Evolutionary conservation across 176 grass and related monocot species (phyloP).

Genomic region (Rhynchospora tenuis): DNA sequence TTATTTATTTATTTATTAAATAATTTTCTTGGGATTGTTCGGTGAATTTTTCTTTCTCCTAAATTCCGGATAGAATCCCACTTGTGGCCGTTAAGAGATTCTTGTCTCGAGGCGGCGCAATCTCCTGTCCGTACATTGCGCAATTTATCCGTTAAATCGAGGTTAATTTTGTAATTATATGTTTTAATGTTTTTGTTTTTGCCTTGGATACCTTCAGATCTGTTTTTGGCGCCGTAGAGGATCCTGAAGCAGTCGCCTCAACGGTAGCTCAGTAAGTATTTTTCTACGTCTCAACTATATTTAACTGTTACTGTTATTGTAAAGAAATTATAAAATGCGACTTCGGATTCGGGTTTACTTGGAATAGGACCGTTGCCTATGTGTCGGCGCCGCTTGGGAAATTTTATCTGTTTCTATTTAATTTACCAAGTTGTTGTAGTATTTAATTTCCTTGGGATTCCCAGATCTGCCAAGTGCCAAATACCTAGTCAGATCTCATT

Average conservation of each 20-base stretch:
- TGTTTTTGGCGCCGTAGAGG: conserved; percentile 25
- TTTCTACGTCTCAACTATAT: background rate
- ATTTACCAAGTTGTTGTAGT: background rate
- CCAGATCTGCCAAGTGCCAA: background rate
- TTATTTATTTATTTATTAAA: too few relatives aligned
- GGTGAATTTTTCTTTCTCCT: background rate
- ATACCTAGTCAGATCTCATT: conserved; percentile 3
- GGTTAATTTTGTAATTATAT: conserved; percentile 17
- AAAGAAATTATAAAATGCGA: background rate
- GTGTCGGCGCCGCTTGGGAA: conserved; percentile 1
- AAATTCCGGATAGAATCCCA: conserved; percentile 19
- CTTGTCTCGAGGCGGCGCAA: conserved; percentile 12
- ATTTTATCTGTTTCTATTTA: background rate
- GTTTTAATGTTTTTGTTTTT: background rate
- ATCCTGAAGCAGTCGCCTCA: conserved; percentile 29
- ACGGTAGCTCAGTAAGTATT: conserved; percentile 26
- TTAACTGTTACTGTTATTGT: background rate
- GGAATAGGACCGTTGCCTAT: background rate
- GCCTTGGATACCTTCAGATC: conserved; percentile 21
- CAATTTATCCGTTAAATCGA: background rate
- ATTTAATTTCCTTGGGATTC: background rate
- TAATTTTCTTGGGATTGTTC: background rate
- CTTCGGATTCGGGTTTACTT: background rate
- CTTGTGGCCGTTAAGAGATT: conserved; percentile 24
- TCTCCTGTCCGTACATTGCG: conserved; percentile 7